Conservation (phyloP, 2,329 filamentous ascomycete species). For the Penicillium polonicum region DNA sequence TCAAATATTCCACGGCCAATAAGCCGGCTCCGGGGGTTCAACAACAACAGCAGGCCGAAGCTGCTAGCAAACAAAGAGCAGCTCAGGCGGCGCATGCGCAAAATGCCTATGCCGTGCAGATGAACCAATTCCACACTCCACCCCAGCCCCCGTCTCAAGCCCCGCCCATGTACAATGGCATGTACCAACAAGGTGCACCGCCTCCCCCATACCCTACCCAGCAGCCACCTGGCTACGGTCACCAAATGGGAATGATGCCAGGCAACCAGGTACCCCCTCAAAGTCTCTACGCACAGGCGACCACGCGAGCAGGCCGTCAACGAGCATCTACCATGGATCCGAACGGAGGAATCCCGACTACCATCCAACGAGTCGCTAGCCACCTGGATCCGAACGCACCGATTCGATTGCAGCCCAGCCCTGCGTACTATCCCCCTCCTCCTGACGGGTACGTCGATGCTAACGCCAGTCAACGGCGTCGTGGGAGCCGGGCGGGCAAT, state of each 20-base stretch:
- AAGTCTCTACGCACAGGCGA: slow-evolving; percentile 70
- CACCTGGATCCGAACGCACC: slow-evolving; percentile 93
- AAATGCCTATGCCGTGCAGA: slow-evolving; percentile 65
- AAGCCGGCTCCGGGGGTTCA: slow-evolving; percentile 90
- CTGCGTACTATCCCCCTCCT: slow-evolving; percentile 93
- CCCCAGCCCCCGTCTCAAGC: slow-evolving; percentile 44
- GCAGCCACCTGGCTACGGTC: slow-evolving; percentile 67
- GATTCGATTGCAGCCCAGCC: slow-evolving; percentile 90
- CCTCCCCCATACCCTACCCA: slow-evolving; percentile 80
- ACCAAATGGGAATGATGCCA: slow-evolving; percentile 68
- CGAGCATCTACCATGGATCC: slow-evolving; percentile 96
- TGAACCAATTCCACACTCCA: slow-evolving; percentile 54
- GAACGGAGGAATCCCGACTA: slow-evolving; percentile 84
- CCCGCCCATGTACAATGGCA: slow-evolving; percentile 75
- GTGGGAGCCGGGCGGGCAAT: slow-evolving; percentile 66
- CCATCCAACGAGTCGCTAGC: slow-evolving; percentile 91
- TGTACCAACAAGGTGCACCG: slow-evolving; percentile 72
- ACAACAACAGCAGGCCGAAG: slow-evolving; percentile 93
- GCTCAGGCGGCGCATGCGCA: slow-evolving; percentile 65
- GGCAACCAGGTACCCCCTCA: slow-evolving; percentile 71
- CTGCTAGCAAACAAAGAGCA: slow-evolving; percentile 86
- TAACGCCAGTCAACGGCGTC: slow-evolving; percentile 65
- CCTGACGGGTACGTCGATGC: slow-evolving; percentile 75
- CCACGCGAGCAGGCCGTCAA: slow-evolving; percentile 75
- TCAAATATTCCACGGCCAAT: slow-evolving; percentile 81